Conservation (phyloP, 2,329 filamentous ascomycete species). For the Paraconiothyrium sp. region DNA sequence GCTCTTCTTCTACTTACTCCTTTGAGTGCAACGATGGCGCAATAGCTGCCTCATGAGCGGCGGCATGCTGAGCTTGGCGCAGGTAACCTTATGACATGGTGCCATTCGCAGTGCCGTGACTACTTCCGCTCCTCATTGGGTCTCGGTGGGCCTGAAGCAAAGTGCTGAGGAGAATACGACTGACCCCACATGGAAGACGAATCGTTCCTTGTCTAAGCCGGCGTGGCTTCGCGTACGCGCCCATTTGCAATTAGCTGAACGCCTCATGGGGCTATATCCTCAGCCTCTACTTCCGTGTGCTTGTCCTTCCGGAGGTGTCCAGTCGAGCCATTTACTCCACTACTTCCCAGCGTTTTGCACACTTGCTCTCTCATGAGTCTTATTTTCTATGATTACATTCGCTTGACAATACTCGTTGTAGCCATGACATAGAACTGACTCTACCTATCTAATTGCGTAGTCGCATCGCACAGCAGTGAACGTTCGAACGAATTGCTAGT, state of each 20-base stretch:
- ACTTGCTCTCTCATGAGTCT: not conserved
- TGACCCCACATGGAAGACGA: constrained; percentile 11
- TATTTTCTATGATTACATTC: not conserved
- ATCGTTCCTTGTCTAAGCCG: constrained; percentile 5
- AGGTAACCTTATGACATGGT: constrained; percentile 3
- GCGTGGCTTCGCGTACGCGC: constrained; percentile 20
- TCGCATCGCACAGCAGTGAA: not conserved
- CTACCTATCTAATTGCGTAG: not conserved
- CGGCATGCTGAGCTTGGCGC: constrained; percentile 17
- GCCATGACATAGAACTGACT: not conserved
- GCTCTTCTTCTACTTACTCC: constrained; percentile 10
- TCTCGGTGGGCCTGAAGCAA: constrained; percentile 4
- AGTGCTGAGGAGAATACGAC: constrained; percentile 9
- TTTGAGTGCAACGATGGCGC: constrained; percentile 17
- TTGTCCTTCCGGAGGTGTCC: not conserved
- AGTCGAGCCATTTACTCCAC: not conserved
- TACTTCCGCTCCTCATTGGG: not conserved
- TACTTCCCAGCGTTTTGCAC: not conserved
- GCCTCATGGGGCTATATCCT: constrained; percentile 17
- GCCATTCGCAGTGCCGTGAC: constrained; percentile 4
- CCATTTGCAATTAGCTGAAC: constrained; percentile 19
- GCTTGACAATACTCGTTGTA: not conserved
- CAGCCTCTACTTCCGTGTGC: constrained; percentile 11
- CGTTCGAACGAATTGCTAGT: constrained; percentile 5
- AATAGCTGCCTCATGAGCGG: constrained; percentile 18